Evolutionary conservation across 345 rosid genomes (phyloP), one percentile per base, ranked within the genome.

Genomic region (Lepidium africanum): DNA sequence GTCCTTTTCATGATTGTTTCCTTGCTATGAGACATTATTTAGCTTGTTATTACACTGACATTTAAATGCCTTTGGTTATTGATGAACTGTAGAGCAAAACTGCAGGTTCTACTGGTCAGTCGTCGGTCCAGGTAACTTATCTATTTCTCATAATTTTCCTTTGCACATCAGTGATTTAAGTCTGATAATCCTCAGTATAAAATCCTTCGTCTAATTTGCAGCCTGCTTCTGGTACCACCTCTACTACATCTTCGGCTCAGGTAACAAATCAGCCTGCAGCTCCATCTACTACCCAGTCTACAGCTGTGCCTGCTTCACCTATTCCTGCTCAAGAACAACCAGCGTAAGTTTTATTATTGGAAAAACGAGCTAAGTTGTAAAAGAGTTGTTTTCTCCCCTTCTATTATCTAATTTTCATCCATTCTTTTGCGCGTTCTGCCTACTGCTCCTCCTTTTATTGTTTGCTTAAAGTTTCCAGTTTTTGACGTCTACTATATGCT

Each of bases 51-150:
- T 33, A 30, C 42, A 57, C 62, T 65, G 50, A 76, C 23, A 16
- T 45, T 76, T 60, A 52, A 35, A 60, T 65, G 16, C 15, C 21
- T 59, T 47, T 77, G 54, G 11, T 60, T 61, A 50, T 57, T 57
- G 58, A 42, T 70, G 45, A 70, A 65, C 49, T 65, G 76, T 84
- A 91, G 98, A 92, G 87, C 78, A 89, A 90, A 72, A 63, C 86
- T 14, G 71, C 69, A 32, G 77, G 88, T 61, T 79, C 92, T 32
- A 71, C 81, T 59, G 88, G 82, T 46, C 71, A 79, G 43, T 80
- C 88, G 9, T 81, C 91, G 19, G 65, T 77, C 74, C 98, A 82
- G 89, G 95, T 86, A 69, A 57, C 40, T 69, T 52, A 11, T 17
- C 41, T 62, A 4, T 59, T 12, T 67, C n/a, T 25, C 27, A 19